Evolutionary conservation across 148 eudicot genomes (phyloP).

Genomic region (Silene latifolia): DNA sequence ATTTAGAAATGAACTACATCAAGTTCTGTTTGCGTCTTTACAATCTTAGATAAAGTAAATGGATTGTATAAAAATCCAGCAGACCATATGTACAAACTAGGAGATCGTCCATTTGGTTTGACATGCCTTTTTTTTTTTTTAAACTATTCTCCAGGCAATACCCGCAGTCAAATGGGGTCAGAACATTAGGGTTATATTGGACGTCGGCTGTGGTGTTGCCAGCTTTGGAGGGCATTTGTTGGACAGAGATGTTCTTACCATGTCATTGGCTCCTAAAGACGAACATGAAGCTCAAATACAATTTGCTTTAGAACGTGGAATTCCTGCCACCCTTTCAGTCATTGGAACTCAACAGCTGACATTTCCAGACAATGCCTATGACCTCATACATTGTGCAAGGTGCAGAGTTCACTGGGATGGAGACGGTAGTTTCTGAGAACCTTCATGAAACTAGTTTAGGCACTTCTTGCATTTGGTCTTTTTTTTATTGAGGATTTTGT

Average conservation of each 20-base stretch:
- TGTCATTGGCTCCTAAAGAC: constrained; percentile 97
- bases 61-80: background rate
- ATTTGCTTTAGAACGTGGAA: constrained; percentile 96
- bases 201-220: constrained; percentile 99
- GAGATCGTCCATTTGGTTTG: background rate
- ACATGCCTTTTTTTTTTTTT: constrained; percentile 2
- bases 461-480: background rate
- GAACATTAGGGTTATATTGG: constrained; percentile 79
- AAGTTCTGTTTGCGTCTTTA: background rate
- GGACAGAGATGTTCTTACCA: constrained; percentile 85
- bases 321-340: constrained; percentile 88
- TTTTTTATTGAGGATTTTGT: background rate
- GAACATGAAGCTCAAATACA: constrained; percentile 99
- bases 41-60: background rate
- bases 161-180: constrained; percentile 79
- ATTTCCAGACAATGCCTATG: constrained; percentile 89
- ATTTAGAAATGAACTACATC: background rate
- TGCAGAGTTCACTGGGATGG: constrained; percentile 99
- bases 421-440: constrained; percentile 47
- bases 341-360: constrained; percentile 91
- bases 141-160: constrained; percentile 43
- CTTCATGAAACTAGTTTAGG: constrained; percentile 2
- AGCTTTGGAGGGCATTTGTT: constrained; percentile 96
- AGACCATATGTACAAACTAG: background rate
- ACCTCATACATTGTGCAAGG: constrained; percentile 95